These are phyloP conservation scores for Lantana camara DNA, from an alignment of 257 asterid species.

Conservation along the genomic window DNA sequence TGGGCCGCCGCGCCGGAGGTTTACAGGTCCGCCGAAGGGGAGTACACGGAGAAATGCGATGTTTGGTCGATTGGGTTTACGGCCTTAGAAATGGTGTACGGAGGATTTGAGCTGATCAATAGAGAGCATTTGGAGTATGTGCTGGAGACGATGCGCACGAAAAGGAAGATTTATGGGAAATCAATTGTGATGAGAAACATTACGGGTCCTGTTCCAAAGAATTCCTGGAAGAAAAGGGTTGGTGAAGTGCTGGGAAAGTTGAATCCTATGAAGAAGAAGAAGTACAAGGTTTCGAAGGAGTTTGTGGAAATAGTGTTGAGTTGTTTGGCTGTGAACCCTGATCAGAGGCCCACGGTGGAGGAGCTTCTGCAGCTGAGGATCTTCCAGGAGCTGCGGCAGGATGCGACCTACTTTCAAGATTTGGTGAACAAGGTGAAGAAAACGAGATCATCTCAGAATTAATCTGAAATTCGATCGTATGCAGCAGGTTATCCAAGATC, in stretches of 20 bases:
- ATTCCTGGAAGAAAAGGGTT: too few relatives aligned
- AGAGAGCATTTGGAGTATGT: not conserved
- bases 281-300: slow-evolving; percentile 1
- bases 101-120: not conserved
- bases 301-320: slow-evolving; percentile 19
- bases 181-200: too few relatives aligned
- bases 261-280: too few relatives aligned
- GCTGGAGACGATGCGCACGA: slow-evolving; percentile 8
- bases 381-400: slow-evolving; percentile 19
- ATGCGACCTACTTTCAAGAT: too few relatives aligned
- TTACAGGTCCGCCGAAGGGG: not conserved
- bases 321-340: slow-evolving; percentile 15
- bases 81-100: slow-evolving; percentile 30
- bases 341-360: too few relatives aligned
- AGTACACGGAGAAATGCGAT: slow-evolving; percentile 4
- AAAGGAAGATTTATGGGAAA: too few relatives aligned
- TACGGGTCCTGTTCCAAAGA: too few relatives aligned
- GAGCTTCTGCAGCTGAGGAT: slow-evolving; percentile 19
- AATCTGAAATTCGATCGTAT: too few relatives aligned
- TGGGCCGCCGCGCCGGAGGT: slow-evolving; percentile 39
- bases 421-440: too few relatives aligned
- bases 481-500: too few relatives aligned
- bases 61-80: slow-evolving; percentile 33
- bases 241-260: too few relatives aligned
- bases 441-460: too few relatives aligned